Conservation (phyloP, 306 rosid species). For the Pyrus communis region DNA sequence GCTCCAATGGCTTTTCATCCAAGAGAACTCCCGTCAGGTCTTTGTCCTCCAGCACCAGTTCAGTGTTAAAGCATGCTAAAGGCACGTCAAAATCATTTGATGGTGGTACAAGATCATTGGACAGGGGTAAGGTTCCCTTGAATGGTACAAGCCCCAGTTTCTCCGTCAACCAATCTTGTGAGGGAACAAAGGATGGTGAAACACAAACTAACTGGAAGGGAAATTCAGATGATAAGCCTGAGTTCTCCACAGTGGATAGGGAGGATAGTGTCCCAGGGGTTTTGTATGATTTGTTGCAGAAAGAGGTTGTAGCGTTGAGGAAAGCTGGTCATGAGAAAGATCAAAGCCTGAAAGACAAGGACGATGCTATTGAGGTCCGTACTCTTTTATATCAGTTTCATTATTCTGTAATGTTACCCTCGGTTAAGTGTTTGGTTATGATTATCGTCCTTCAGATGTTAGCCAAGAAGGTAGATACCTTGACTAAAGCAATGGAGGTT, state of each 20-base stretch:
- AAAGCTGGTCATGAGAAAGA: constrained; percentile 95
- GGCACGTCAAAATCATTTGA: constrained; percentile 98
- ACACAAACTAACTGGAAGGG: constrained; percentile 60
- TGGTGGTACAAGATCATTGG: constrained; percentile 92
- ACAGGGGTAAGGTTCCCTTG: constrained; percentile 73
- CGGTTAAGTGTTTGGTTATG: constrained; percentile 14
- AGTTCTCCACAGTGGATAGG: constrained; percentile 46
- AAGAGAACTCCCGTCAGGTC: constrained; percentile 77
- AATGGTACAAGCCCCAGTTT: constrained; percentile 67
- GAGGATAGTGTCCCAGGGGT: constrained; percentile 84
- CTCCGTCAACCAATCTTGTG: constrained; percentile 73
- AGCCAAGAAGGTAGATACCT: constrained; percentile 96
- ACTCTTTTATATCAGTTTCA: constrained; percentile 13
- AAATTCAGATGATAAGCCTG: constrained; percentile 75
- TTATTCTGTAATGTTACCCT: not conserved
- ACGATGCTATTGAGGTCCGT: constrained; percentile 89
- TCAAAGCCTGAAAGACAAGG: constrained; percentile 95
- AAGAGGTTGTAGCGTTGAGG: constrained; percentile 87
- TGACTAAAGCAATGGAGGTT: constrained; percentile 99
- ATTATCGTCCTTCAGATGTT: constrained; percentile 55
- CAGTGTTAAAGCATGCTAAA: constrained; percentile 88
- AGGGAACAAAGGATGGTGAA: constrained; percentile 53
- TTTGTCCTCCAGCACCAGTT: constrained; percentile 61
- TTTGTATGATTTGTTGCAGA: constrained; percentile 87
- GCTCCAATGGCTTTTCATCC: constrained; percentile 76